These are phyloP conservation scores for Artomyces pyxidatus DNA, from an alignment of 768 basidiomycete genomes.

Conservation along the genomic window DNA sequence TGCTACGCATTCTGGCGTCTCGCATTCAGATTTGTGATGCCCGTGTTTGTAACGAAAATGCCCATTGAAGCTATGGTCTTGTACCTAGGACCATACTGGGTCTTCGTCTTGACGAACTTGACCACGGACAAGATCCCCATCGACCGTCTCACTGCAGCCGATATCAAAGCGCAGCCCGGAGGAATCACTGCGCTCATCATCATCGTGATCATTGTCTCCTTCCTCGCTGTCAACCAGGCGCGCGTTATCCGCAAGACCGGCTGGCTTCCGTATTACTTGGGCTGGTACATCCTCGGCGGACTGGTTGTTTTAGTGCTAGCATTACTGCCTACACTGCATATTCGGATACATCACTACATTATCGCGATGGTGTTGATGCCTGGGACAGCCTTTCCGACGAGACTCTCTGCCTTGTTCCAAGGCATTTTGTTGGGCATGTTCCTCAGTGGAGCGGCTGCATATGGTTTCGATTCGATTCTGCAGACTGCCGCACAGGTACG, in stretches of 20 bases:
- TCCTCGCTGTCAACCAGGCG: constrained; percentile 64
- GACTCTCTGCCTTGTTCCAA: constrained; percentile 72
- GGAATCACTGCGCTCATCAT: constrained; percentile 62
- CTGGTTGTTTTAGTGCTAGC: constrained; percentile 59
- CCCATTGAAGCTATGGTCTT: constrained; percentile 68
- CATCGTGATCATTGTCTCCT: constrained; percentile 51
- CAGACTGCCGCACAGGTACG: constrained; percentile 66
- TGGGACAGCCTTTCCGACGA: constrained; percentile 73
- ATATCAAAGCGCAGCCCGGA: constrained; percentile 57
- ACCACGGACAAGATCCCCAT: constrained; percentile 69
- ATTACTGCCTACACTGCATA: constrained; percentile 55
- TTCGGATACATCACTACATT: constrained; percentile 81
- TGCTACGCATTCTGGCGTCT: constrained; percentile 74
- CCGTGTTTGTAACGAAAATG: constrained; percentile 47
- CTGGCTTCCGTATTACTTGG: constrained; percentile 68
- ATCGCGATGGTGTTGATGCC: constrained; percentile 68
- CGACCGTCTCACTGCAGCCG: constrained; percentile 61
- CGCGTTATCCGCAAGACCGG: constrained; percentile 82
- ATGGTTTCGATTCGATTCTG: constrained; percentile 72
- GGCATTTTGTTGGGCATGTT: constrained; percentile 80
- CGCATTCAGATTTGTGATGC: constrained; percentile 66
- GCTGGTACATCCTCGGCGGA: constrained; percentile 66
- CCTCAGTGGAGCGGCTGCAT: constrained; percentile 70
- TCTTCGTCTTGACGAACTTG: constrained; percentile 66
- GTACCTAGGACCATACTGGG: constrained; percentile 76